Conservation (phyloP, 2,329 filamentous ascomycete genomes). For the Stachybotrys echinatus region DNA sequence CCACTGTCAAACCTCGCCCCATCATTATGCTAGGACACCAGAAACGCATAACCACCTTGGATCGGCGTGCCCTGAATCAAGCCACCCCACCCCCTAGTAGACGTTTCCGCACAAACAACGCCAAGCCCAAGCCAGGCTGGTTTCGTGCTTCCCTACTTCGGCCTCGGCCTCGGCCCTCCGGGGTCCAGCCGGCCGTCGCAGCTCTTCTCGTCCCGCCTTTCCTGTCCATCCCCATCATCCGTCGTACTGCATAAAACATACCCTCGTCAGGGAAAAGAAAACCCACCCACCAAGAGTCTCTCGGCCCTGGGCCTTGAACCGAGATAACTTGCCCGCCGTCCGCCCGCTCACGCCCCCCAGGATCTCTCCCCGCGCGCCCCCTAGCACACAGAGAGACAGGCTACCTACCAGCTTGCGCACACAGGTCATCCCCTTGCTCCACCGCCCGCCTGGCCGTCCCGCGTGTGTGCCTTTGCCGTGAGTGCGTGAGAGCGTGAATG, state of each 20-base stretch:
- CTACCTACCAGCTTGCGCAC: not conserved
- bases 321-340: not conserved
- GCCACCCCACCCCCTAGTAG: not conserved
- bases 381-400: not conserved
- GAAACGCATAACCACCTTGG: not conserved
- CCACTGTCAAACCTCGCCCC: too few species aligned
- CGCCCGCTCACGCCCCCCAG: not conserved
- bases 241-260: too few species aligned
- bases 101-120: not conserved
- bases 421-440: too few species aligned
- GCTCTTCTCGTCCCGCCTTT: too few species aligned
- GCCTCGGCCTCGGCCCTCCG: not conserved
- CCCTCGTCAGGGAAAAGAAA: not conserved
- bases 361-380: too few species aligned
- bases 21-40: not conserved
- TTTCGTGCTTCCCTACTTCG: not conserved
- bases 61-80: too few species aligned
- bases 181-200: too few species aligned
- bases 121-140: not conserved
- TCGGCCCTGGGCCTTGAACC: not conserved
- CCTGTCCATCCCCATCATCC: too few species aligned
- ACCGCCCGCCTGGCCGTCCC: too few species aligned
- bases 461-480: too few species aligned
- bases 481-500: too few species aligned
- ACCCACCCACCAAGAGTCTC: not conserved